These are phyloP conservation scores for Hypoxylon perforatum DNA, from an alignment of 495 filamentous ascomycete genomes.

Conservation along the genomic window DNA sequence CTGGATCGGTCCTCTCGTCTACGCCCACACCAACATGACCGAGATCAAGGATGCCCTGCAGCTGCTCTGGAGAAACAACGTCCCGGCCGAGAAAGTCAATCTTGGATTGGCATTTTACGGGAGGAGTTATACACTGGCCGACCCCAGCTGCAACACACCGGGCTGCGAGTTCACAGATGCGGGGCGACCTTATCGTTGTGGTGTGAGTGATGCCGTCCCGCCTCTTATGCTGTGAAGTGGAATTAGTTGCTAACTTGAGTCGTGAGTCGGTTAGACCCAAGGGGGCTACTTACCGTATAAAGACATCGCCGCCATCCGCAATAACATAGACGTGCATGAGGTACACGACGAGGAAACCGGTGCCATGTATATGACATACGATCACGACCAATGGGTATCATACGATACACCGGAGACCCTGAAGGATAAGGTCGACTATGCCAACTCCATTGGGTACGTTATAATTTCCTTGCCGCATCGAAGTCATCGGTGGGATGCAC, in stretches of 20 bases:
- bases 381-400: constrained; percentile 44
- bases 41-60: constrained; percentile 47
- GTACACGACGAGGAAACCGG: background rate
- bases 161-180: too few species aligned
- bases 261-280: too few species aligned
- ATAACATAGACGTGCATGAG: background rate
- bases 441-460: constrained; percentile 31
- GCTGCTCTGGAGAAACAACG: constrained; percentile 48
- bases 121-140: background rate
- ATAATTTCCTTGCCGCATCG: background rate
- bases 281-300: too few species aligned
- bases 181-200: too few species aligned
- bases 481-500: background rate
- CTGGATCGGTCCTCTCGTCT: constrained; percentile 2
- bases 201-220: too few species aligned
- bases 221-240: too few species aligned
- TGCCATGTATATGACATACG: constrained; percentile 38
- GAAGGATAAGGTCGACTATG: constrained; percentile 36
- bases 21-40: constrained; percentile 48
- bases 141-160: background rate
- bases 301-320: too few species aligned
- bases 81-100: constrained; percentile 48
- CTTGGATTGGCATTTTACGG: constrained; percentile 55
- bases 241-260: too few species aligned
- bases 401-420: constrained; percentile 34